Percentiles rank a stretch among this genome's conserved stretches.
Conservation (phyloP, 371 early-diverging fungal genomes). For the Mortierella sp. region DNA sequence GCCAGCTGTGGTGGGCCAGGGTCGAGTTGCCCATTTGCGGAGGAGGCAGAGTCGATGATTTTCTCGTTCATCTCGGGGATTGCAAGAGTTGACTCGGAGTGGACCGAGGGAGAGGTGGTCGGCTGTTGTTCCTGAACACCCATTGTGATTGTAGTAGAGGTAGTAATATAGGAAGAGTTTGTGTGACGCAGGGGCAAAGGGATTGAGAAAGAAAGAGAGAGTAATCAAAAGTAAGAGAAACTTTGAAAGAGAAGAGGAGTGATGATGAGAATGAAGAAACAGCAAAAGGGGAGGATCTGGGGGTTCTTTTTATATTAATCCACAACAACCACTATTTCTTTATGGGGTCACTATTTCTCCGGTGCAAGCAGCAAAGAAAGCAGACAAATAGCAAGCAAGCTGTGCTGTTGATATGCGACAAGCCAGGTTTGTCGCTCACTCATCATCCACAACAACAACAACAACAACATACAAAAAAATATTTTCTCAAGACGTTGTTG, state of each 20-base stretch:
- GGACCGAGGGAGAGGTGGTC: not conserved
- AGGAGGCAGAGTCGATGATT: not conserved
- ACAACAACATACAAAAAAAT: not conserved
- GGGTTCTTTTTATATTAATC: not conserved
- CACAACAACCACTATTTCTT: not conserved
- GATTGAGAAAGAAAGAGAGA: not conserved
- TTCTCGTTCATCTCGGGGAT: not conserved
- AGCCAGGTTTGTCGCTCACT: not conserved
- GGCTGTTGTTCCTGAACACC: conserved; percentile 9
- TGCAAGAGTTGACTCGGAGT: conserved; percentile 6
- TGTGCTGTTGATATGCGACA: not conserved
- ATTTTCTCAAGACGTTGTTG: not conserved
- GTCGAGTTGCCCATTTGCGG: conserved; percentile 20
- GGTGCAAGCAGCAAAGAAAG: not conserved
- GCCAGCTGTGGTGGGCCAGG: conserved; percentile 26
- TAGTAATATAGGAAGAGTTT: not conserved
- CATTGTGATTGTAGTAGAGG: not conserved
- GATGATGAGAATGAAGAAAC: not conserved
- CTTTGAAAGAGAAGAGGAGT: not conserved
- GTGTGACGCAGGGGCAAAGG: not conserved
- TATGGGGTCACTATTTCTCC: conserved; percentile 15
- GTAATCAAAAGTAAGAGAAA: not conserved
- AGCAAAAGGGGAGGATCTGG: not conserved
- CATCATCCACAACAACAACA: not conserved
- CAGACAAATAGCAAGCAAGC: not conserved